Percentiles rank a stretch among this genome's conserved stretches.
phyloP scores from a whole-genome alignment of 2,329 filamentous ascomycete genomes.

The Neurospora sp. region DNA sequence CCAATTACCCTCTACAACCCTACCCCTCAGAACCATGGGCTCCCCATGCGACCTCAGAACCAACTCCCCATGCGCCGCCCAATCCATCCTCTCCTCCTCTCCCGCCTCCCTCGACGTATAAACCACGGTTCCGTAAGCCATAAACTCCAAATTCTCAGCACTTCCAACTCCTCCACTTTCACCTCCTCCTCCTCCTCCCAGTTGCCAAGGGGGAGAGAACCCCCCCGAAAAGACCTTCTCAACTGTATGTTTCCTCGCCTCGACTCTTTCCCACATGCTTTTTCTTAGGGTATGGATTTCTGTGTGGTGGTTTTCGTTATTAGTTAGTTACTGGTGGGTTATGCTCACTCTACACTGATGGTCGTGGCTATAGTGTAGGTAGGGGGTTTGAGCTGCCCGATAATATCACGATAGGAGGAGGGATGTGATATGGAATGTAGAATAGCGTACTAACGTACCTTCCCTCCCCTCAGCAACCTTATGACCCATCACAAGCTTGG shows the following conservation, averaged over 20 bases:
- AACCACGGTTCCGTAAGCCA: conserved; percentile 22
- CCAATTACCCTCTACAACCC: too few species aligned
- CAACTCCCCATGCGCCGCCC: conserved; percentile 23
- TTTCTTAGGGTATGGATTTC: conserved; percentile 31
- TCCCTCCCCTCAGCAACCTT: conserved; percentile 28
- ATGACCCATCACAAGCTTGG: conserved; percentile 32
- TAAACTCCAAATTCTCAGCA: conserved; percentile 20
- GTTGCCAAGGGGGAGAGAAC: conserved; percentile 16
- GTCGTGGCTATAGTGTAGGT: too few species aligned
- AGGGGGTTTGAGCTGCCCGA: too few species aligned
- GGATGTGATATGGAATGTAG: background rate
- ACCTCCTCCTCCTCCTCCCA: background rate
- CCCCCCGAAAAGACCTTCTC: conserved; percentile 32
- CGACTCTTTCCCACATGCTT: conserved; percentile 34
- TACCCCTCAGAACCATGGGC: too few species aligned
- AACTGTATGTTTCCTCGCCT: conserved; percentile 30
- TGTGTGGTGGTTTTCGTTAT: conserved; percentile 11
- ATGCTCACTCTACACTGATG: too few species aligned
- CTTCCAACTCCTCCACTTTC: too few species aligned
- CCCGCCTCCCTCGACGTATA: conserved; percentile 9
- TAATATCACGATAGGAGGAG: too few species aligned
- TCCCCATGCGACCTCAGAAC: background rate
- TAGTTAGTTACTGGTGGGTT: too few species aligned
- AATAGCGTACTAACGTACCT: conserved; percentile 12
- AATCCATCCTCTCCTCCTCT: conserved; percentile 15